These are phyloP conservation scores for Lentinula sp. DNA, from an alignment of 768 basidiomycete genomes.

Conservation along the genomic window DNA sequence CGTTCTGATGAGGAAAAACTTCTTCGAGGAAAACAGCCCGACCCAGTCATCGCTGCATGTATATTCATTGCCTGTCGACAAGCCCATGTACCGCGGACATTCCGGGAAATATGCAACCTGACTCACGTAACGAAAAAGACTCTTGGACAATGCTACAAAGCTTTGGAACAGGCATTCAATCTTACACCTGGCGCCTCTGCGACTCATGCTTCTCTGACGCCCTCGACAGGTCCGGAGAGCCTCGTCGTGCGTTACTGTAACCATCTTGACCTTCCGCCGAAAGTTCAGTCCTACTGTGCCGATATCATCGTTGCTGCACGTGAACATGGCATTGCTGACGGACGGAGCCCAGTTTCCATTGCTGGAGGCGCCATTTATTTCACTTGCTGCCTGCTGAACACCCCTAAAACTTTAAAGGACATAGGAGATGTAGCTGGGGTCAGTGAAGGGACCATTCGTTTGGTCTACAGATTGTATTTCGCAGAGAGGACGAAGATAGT, in stretches of 20 bases:
- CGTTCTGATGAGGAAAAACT: constrained; percentile 95
- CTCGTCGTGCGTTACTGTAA: constrained; percentile 92
- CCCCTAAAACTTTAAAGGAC: constrained; percentile 70
- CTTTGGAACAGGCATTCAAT: constrained; percentile 84
- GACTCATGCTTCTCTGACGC: constrained; percentile 32
- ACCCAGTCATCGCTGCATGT: constrained; percentile 94
- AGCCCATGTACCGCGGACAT: constrained; percentile 92
- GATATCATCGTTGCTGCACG: constrained; percentile 80
- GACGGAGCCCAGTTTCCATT: constrained; percentile 94
- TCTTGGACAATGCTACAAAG: constrained; percentile 90
- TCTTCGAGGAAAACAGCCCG: constrained; percentile 83
- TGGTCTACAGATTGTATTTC: constrained; percentile 81
- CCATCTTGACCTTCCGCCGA: constrained; percentile 79
- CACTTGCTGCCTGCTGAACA: constrained; percentile 76
- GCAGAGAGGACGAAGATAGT: constrained; percentile 70
- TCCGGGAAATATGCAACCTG: constrained; percentile 91
- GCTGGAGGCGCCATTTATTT: constrained; percentile 97
- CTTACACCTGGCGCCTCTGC: constrained; percentile 76
- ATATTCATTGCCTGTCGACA: constrained; percentile 97
- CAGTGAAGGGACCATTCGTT: constrained; percentile 91
- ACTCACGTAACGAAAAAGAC: constrained; percentile 94
- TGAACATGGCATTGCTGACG: constrained; percentile 85
- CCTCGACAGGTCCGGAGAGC: constrained; percentile 73
- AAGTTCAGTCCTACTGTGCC: constrained; percentile 75
- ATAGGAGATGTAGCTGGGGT: constrained; percentile 90